A percentile compares a stretch with the other conserved stretches of the same genome.
Evolutionary conservation across 352 stramenopile species (phyloP).

Genomic region (Phytophthora vignae): DNA sequence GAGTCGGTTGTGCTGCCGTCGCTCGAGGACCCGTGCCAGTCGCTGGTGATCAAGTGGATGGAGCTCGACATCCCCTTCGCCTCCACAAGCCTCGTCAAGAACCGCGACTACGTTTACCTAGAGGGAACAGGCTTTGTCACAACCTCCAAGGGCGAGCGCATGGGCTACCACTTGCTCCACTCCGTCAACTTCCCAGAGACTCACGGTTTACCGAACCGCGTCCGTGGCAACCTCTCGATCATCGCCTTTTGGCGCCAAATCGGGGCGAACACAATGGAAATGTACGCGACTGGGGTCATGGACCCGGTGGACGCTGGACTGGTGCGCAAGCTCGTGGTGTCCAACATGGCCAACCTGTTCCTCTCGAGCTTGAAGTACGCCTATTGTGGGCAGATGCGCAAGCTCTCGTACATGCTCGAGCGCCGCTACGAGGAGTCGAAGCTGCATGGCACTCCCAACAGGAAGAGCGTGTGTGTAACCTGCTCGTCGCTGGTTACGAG

Average conservation of each 20-base stretch:
- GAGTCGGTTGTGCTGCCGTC: conserved; percentile 25
- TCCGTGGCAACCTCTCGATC: conserved; percentile 45
- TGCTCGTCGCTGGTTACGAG: neutral
- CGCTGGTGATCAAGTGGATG: conserved; percentile 37
- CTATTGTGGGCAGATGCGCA: conserved; percentile 25
- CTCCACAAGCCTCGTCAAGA: conserved; percentile 25
- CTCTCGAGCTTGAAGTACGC: conserved; percentile 16
- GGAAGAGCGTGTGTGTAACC: conserved; percentile 1
- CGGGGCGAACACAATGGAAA: conserved; percentile 38
- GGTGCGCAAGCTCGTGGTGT: conserved; percentile 19
- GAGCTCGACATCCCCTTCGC: conserved; percentile 30
- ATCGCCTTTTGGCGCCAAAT: conserved; percentile 50
- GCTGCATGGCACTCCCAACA: neutral
- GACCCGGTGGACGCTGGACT: conserved; percentile 23
- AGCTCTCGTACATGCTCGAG: conserved; percentile 28
- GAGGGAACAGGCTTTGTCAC: conserved; percentile 18
- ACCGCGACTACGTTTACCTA: conserved; percentile 45
- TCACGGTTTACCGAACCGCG: conserved; percentile 31
- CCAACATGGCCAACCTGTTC: conserved; percentile 11
- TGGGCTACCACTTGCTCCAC: conserved; percentile 24
- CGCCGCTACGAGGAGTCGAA: neutral
- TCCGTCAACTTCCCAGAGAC: conserved; percentile 13
- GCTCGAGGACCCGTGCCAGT: conserved; percentile 22
- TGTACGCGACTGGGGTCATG: conserved; percentile 43
- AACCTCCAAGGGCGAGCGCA: conserved; percentile 13